phyloP scores from a whole-genome alignment of 2,329 filamentous ascomycete species.

The Meredithiella fracta region DNA sequence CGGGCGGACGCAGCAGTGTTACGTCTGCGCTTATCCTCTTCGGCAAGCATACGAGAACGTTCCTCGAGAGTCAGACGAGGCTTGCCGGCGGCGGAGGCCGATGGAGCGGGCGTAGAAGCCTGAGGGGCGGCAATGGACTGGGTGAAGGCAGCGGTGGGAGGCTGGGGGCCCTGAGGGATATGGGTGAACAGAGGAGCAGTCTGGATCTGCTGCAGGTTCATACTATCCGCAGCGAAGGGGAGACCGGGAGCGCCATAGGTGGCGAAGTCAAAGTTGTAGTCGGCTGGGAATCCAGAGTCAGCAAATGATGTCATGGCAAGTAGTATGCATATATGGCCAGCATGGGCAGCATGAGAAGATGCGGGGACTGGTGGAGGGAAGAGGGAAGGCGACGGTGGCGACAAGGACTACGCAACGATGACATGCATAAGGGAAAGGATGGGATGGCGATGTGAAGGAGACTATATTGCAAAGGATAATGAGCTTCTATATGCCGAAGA shows the following conservation, averaged over 20 bases:
- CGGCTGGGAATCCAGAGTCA: conserved; percentile 9
- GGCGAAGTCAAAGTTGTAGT: conserved; percentile 24
- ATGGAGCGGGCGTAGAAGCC: conserved; percentile 29
- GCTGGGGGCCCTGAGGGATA: conserved; percentile 18
- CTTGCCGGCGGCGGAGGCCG: no score
- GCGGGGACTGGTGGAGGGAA: background rate
- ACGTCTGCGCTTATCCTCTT: conserved; percentile 77
- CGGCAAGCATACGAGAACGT: conserved; percentile 53
- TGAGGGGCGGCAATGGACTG: conserved; percentile 19
- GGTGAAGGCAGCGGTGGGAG: conserved; percentile 9
- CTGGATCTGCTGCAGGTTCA: conserved; percentile 36
- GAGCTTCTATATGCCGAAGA: background rate
- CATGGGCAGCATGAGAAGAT: background rate
- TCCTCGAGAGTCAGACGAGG: conserved; percentile 47
- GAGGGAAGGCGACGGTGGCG: background rate
- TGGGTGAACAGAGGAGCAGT: conserved; percentile 30
- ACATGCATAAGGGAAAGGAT: conserved; percentile 21
- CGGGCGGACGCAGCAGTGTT: conserved; percentile 80
- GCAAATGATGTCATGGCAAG: conserved; percentile 11
- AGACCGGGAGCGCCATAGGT: conserved; percentile 19
- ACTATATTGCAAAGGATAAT: background rate
- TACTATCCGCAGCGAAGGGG: conserved; percentile 4
- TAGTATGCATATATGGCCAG: background rate
- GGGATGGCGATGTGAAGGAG: background rate
- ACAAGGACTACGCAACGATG: background rate